Percentiles rank a stretch among this genome's conserved stretches.
These are phyloP conservation scores for Fusarium pseudocircinatum DNA, from an alignment of 2,329 filamentous ascomycete genomes.

Conservation along the genomic window DNA sequence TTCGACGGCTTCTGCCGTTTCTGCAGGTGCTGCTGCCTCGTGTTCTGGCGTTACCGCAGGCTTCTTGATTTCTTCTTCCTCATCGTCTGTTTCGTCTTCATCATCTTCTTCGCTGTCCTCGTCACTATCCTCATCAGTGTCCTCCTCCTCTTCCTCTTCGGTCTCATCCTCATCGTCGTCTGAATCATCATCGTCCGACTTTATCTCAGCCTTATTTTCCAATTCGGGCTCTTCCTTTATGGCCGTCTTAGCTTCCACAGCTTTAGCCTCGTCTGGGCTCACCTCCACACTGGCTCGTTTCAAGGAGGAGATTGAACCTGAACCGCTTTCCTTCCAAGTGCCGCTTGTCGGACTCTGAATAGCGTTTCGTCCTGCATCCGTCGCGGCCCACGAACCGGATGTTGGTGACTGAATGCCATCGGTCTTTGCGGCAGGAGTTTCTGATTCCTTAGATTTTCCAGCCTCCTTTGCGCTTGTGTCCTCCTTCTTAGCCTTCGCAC, in stretches of 20 bases:
- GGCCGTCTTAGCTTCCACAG: slow-evolving; percentile 49
- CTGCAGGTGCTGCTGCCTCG: neutral
- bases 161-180: slow-evolving; percentile 9
- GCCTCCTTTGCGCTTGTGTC: neutral
- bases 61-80: slow-evolving; percentile 29
- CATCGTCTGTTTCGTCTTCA: slow-evolving; percentile 24
- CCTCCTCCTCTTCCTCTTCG: slow-evolving; percentile 36
- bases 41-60: neutral
- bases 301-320: neutral
- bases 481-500: slow-evolving; percentile 14
- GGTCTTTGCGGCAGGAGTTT: slow-evolving; percentile 9
- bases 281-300: slow-evolving; percentile 40
- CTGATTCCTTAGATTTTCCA: slow-evolving; percentile 14
- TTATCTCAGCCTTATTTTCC: slow-evolving; percentile 48
- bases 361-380: slow-evolving; percentile 42
- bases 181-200: slow-evolving; percentile 36
- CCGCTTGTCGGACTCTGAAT: slow-evolving; percentile 56
- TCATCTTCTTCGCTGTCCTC: slow-evolving; percentile 18
- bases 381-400: slow-evolving; percentile 53
- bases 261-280: slow-evolving; percentile 52
- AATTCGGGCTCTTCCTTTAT: slow-evolving; percentile 52
- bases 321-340: slow-evolving; percentile 51
- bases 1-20: neutral
- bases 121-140: slow-evolving; percentile 33
- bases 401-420: slow-evolving; percentile 58